phyloP scores from a whole-genome alignment of 345 rosid species.

The Lagerstroemia speciosa region DNA sequence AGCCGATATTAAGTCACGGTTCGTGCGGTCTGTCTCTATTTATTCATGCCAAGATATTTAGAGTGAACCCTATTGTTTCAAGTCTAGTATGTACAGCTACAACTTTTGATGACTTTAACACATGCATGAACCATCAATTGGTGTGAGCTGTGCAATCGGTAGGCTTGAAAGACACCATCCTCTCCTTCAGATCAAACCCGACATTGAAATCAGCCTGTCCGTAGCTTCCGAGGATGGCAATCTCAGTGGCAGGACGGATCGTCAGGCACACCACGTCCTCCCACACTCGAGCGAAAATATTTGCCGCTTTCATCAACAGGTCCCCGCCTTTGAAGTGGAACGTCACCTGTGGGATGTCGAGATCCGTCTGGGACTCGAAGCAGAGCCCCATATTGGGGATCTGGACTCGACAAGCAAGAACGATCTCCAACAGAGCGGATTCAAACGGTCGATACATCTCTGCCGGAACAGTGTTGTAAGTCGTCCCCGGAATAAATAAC shows the following conservation, averaged over 20 bases:
- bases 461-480: constrained; percentile 31
- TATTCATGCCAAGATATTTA: too few relatives aligned
- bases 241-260: constrained; percentile 16
- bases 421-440: constrained; percentile 13
- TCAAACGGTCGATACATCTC: constrained; percentile 26
- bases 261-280: constrained; percentile 29
- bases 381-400: constrained; percentile 15
- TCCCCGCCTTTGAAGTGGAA: constrained; percentile 43
- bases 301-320: constrained; percentile 31
- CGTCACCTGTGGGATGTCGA: constrained; percentile 30
- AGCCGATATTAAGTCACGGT: too few relatives aligned
- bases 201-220: constrained; percentile 33
- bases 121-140: not conserved
- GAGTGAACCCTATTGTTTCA: too few relatives aligned
- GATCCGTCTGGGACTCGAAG: constrained; percentile 19
- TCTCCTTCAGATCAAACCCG: constrained; percentile 33
- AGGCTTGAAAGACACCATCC: constrained; percentile 32
- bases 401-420: constrained; percentile 22
- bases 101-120: not conserved
- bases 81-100: too few relatives aligned
- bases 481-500: constrained; percentile 58
- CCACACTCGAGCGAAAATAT: constrained; percentile 20
- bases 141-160: constrained; percentile 28
- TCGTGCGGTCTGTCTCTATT: too few relatives aligned
- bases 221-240: constrained; percentile 32